Evolutionary conservation across 371 early-diverging fungal species (phyloP).

Genomic region (Umbelopsis sp.): DNA sequence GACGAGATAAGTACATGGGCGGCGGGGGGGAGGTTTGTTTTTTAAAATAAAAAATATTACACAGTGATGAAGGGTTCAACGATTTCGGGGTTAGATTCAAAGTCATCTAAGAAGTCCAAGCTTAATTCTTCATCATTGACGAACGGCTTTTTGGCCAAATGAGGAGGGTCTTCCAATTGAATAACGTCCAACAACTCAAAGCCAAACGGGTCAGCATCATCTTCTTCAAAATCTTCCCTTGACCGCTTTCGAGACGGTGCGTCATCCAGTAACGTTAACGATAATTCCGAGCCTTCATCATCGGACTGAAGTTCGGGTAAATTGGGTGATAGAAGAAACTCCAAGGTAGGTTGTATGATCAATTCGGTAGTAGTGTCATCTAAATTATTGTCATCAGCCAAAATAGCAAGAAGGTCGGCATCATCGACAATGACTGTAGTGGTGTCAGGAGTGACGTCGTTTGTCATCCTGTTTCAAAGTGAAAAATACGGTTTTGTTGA

Average conservation of each 20-base stretch:
- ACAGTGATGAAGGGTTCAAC: conserved; percentile 30
- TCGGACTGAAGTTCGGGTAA: conserved; percentile 14
- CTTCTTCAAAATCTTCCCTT: conserved; percentile 24
- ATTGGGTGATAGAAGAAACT: conserved; percentile 7
- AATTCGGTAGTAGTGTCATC: neutral
- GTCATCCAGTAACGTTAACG: conserved; percentile 1
- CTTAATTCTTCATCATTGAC: conserved; percentile 25
- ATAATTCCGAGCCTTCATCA: conserved; percentile 17
- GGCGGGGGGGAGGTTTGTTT: neutral
- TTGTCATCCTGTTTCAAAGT: neutral
- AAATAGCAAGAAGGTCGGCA: neutral
- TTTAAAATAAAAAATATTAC: conserved; percentile 6
- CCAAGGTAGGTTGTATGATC: conserved; percentile 7
- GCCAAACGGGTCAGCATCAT: conserved; percentile 32
- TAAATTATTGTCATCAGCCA: neutral
- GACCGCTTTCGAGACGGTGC: conserved; percentile 16
- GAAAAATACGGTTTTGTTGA: neutral
- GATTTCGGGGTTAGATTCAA: conserved; percentile 32
- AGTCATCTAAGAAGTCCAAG: conserved; percentile 16
- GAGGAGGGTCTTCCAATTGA: conserved; percentile 27
- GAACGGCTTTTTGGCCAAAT: conserved; percentile 24
- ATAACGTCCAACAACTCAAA: conserved; percentile 32
- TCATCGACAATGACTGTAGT: neutral
- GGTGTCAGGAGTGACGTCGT: neutral
- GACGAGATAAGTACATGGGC: no score